Evolutionary conservation across 1,284 basidiomycete genomes (phyloP), one percentile per base, ranked within the genome.

Genomic region (Trichosporon asahii): DNA sequence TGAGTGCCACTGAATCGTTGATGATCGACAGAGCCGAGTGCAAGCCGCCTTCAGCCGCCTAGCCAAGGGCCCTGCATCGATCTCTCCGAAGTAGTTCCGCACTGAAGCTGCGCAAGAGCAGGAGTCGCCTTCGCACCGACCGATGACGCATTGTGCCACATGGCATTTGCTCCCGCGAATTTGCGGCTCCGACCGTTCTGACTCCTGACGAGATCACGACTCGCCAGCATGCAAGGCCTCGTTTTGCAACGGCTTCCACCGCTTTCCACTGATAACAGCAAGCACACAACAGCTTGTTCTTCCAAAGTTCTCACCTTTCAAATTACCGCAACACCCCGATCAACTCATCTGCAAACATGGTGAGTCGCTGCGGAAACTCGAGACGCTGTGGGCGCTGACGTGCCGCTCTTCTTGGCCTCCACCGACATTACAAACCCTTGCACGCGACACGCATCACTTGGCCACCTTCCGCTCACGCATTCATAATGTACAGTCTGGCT

Each of bases 401-500:
- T 61, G 57, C 29, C 27, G 15, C 29, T 31, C 29, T 15, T n/a
- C 57, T 0, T 61, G 29, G 57, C 57, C 57, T 61, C 57, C 57
- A 61, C 57, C 29, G 27, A n/a, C 18, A 29, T 9, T 29, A 18
- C 27, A 15, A 15, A 18, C n/a, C 3, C 31, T 8, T 33, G 27
- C 29, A 61, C 29, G 29, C 29, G 57, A 61, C 57, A 31, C 27
- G 29, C 57, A 33, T 31, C 7, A 31, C 14, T 40, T n/a, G 31
- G 63, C 1, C 63, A 14, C 61, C n/a, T 35, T n/a, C 12, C 37
- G 14, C 25, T 8, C 12, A 14, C 23, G 35, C 35, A 40, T 27
- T 9, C n/a, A 25, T 12, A 12, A 37, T 23, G 3, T 14, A 11
- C 70, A 82, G 80, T 81, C 80, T 73, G 76, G 75, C 72, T 75